Evolutionary conservation across 1,284 basidiomycete genomes (phyloP).

Genomic region (Ustilago loliicola): DNA sequence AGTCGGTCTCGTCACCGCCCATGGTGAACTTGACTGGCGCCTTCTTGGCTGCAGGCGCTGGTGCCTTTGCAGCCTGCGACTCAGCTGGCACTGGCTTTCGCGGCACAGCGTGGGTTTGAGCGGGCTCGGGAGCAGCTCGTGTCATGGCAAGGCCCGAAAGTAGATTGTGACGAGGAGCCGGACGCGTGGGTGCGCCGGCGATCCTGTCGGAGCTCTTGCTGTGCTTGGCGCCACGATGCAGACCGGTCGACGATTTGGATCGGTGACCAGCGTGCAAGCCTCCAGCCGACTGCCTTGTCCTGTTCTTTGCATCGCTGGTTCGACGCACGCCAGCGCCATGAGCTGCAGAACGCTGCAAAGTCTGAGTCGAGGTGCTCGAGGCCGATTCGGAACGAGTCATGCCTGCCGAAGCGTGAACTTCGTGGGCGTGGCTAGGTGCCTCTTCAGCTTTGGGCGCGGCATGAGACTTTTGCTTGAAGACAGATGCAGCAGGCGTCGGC

Average conservation of each 20-base stretch:
- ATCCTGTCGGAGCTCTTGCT: conserved; percentile 53
- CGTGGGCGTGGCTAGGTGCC: background rate
- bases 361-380: conserved; percentile 44
- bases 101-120: conserved; percentile 28
- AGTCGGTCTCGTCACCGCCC: conserved; percentile 63
- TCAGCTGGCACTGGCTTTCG: conserved; percentile 41
- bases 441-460: conserved; percentile 3
- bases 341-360: conserved; percentile 36
- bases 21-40: conserved; percentile 64
- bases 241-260: conserved; percentile 45
- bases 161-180: conserved; percentile 42
- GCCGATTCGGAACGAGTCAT: conserved; percentile 48
- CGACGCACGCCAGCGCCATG: conserved; percentile 26
- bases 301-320: conserved; percentile 34
- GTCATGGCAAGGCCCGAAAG: conserved; percentile 55
- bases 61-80: conserved; percentile 14
- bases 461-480: conserved; percentile 36
- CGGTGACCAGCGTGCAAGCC: conserved; percentile 42
- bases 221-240: conserved; percentile 45
- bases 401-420: conserved; percentile 17
- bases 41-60: conserved; percentile 34
- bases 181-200: conserved; percentile 29
- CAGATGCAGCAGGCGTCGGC: conserved; percentile 41
- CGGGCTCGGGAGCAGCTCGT: conserved; percentile 40
- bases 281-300: conserved; percentile 11